Evolutionary conservation across 2,329 filamentous ascomycete species (phyloP), one percentile per base, ranked within the genome.

Genomic region (Penicillium sp.): DNA sequence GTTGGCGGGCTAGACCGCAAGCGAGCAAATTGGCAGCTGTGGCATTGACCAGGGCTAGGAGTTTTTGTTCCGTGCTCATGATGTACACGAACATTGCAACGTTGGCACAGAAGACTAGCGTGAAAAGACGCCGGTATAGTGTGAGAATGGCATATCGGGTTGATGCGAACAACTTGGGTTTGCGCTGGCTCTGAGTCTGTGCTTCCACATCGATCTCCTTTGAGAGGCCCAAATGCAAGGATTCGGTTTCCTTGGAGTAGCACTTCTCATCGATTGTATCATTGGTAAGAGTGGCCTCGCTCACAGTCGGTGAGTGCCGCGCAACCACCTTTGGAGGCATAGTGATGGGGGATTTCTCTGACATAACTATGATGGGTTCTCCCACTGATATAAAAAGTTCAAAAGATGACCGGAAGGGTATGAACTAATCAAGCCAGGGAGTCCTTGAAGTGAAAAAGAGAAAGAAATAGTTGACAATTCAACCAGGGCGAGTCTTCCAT

Each of bases 1-100:
- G 76, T 58, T 79, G 75, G 49, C 76, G 73, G 45, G 76, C 71
- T 33, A 77, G 58, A 29, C 77, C 69, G 33, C 73, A 71, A 3
- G 68, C 70, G 3, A 73, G 62, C 46, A 78, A 54, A 55, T 79
- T 79, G 43, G 68, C 66, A 6, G 72, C 67, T 1, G 69, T 62
- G 19, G 72, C 72, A 47, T 73, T 73, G 33, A 72, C 69, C 41
- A 73, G 53, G 1, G 64, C 64, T 26, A 69, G 50, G 1, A 72
- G 60, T 32, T 61, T 67, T 43, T 64, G 66, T 37, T 69, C 61
- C 21, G 59, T 58, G 17, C 60, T 57, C 59, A 74, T 61, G 24
- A 71, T 53, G 31, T 60, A 57, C 34, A 73, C 62, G 41, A 72
- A 68, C 19, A 64, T 58, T 19, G 59, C 63, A 21, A 72, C 34